A percentile compares a stretch with the other conserved stretches of the same genome.
Conservation (phyloP, 306 rosid genomes). For the Prunus persica region DNA sequence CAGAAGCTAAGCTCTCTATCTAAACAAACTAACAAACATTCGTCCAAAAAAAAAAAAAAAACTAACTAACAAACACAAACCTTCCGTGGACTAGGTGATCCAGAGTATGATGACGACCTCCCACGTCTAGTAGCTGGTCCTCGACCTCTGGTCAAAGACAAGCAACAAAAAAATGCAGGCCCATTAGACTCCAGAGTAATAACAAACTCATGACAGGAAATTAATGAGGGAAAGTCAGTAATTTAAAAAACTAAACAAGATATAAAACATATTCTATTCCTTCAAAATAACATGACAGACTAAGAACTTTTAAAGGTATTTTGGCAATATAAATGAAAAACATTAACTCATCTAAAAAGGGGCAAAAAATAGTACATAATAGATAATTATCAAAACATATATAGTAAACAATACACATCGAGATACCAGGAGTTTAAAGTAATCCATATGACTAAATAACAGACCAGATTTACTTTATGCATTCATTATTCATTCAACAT, state of each 20-base stretch:
- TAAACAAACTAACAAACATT: conserved; percentile 2
- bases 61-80: conserved; percentile 33
- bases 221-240: background rate
- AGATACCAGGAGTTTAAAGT: background rate
- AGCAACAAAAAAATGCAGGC: background rate
- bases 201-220: background rate
- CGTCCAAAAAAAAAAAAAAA: background rate
- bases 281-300: background rate
- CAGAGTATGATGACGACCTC: conserved; percentile 84
- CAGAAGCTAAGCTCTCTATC: conserved; percentile 2
- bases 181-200: background rate
- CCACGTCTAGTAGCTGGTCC: conserved; percentile 70
- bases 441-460: background rate
- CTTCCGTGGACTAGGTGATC: conserved; percentile 93
- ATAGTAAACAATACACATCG: background rate
- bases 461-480: background rate
- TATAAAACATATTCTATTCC: background rate
- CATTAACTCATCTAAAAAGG: background rate
- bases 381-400: background rate
- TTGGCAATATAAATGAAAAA: background rate
- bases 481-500: background rate
- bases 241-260: background rate
- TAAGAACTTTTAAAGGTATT: background rate
- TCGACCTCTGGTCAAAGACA: conserved; percentile 62
- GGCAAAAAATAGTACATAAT: background rate